Base-by-base conservation (phyloP, 148 eudicot species). In the Mesembryanthemum crystallinum region DNA sequence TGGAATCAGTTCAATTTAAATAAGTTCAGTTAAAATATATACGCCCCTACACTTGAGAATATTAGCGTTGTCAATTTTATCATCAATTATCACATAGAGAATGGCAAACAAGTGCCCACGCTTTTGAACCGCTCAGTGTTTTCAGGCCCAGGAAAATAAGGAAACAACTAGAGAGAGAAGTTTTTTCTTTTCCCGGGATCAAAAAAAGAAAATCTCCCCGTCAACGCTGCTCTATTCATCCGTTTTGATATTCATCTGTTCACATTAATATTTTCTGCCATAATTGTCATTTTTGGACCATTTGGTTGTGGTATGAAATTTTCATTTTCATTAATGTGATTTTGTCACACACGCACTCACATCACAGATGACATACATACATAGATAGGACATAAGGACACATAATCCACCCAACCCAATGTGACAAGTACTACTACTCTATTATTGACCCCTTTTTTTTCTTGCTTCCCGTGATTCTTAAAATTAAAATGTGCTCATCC, bases 231-330 rank as follows among this genome's bases (percentile, higher is more conserved):
- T 43, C 39, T n/a, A 29, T 71, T 71, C 55, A 54, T 25, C 42
- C 73, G 29, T 58, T 33, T 59, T 59, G 43, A 37, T 60, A 29
- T 59, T 59, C 43, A 24, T 29, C 27, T 63, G 20, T 60, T 73
- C 75, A n/a, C 49, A 23, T 58, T 58, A n/a, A 42, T 43, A 5
- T 72, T 20, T 37, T 15, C n/a, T 37, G n/a, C 55, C 75, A 72
- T 72, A 23, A 72, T 72, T 72, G 32, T 72, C 24, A 37, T 58
- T 37, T 2, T 72, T 72, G 60, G 75, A 72, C 65, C 33, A 59
- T 32, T 20, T 13, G 15, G 29, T 32, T 70, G 3, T 37, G 49
- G 1, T 43, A 7, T 43, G 10, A 8, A 7, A 7, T 11, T 43
- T 7, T 5, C 7, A 43, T 37, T 37, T 37, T 37, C 3, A 43